Conservation (phyloP, 2,329 filamentous ascomycete species). For the Ustulina deusta region DNA sequence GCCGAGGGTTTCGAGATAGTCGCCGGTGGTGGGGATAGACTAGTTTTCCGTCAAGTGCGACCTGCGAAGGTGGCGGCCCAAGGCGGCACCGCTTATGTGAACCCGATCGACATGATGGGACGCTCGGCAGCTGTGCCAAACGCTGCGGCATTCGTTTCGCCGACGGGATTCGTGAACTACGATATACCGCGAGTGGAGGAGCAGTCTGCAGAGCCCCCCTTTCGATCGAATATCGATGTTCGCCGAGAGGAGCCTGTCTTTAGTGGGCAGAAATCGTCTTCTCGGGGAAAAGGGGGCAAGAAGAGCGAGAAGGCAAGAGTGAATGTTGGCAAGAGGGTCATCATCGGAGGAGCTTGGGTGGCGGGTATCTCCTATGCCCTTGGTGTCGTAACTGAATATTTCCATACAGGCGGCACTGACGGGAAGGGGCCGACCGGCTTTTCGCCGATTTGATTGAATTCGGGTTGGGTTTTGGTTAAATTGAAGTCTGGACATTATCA, state of each 20-base stretch:
- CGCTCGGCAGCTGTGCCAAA: constrained; percentile 55
- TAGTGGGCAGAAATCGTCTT: constrained; percentile 54
- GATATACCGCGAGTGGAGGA: constrained; percentile 56
- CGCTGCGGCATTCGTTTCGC: constrained; percentile 71
- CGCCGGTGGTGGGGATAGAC: constrained; percentile 70
- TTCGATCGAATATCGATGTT: constrained; percentile 59
- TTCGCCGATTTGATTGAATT: constrained; percentile 36
- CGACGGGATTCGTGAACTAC: constrained; percentile 75
- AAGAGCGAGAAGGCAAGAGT: constrained; percentile 53
- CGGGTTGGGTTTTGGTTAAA: not conserved
- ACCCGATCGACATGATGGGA: constrained; percentile 70
- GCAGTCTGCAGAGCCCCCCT: constrained; percentile 48
- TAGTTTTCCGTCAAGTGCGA: constrained; percentile 74
- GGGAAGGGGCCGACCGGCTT: constrained; percentile 55
- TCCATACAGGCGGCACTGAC: constrained; percentile 61
- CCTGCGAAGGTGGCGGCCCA: constrained; percentile 36
- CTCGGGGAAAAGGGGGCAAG: constrained; percentile 40
- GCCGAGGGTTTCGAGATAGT: constrained; percentile 75
- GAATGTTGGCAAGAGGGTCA: constrained; percentile 60
- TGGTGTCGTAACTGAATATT: constrained; percentile 69
- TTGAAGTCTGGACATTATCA: constrained; percentile 9
- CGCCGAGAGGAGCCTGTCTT: constrained; percentile 62
- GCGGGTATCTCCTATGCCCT: constrained; percentile 68
- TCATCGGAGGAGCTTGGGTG: constrained; percentile 66
- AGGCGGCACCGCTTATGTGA: constrained; percentile 53